Percentiles rank a stretch among this genome's conserved stretches.
Evolutionary conservation across 139 green algal genomes (phyloP).

Genomic region (Volvox africanus): DNA sequence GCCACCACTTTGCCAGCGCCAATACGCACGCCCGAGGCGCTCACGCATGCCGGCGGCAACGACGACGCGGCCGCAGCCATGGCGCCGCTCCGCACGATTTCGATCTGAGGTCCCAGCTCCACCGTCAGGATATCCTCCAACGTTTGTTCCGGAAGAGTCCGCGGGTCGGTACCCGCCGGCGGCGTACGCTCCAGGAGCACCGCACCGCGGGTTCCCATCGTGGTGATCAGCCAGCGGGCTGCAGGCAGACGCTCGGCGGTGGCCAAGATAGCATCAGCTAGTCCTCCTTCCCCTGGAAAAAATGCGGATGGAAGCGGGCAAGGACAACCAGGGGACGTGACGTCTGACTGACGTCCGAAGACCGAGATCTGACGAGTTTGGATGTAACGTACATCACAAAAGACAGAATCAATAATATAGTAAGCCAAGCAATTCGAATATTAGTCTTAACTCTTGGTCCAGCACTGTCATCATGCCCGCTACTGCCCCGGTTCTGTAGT

Average conservation of each 20-base stretch:
- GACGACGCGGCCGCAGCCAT: neutral
- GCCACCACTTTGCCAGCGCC: conserved; percentile 31
- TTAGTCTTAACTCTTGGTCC: too few relatives aligned
- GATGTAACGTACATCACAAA: too few relatives aligned
- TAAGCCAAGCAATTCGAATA: too few relatives aligned
- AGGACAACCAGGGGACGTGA: neutral
- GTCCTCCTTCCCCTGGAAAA: conserved; percentile 65
- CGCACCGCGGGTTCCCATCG: conserved; percentile 75
- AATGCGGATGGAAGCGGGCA: too few relatives aligned
- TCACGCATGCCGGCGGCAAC: conserved; percentile 24
- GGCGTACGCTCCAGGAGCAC: conserved; percentile 75
- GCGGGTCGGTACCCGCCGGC: neutral
- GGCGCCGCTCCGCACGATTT: neutral
- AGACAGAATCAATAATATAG: too few relatives aligned
- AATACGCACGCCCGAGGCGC: conserved; percentile 25
- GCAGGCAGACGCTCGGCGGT: conserved; percentile 74
- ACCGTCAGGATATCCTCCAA: neutral
- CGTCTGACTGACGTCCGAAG: neutral
- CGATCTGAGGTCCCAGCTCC: conserved; percentile 2
- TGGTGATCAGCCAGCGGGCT: conserved; percentile 77
- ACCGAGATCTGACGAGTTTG: too few relatives aligned
- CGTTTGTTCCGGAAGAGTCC: neutral
- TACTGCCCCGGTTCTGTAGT: too few relatives aligned
- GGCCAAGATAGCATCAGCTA: conserved; percentile 85
- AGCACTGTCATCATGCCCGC: too few relatives aligned